Evolutionary conservation across 2,329 filamentous ascomycete species (phyloP), one percentile per base, ranked within the genome.

Genomic region (Aspergillus pseudoglaucus): DNA sequence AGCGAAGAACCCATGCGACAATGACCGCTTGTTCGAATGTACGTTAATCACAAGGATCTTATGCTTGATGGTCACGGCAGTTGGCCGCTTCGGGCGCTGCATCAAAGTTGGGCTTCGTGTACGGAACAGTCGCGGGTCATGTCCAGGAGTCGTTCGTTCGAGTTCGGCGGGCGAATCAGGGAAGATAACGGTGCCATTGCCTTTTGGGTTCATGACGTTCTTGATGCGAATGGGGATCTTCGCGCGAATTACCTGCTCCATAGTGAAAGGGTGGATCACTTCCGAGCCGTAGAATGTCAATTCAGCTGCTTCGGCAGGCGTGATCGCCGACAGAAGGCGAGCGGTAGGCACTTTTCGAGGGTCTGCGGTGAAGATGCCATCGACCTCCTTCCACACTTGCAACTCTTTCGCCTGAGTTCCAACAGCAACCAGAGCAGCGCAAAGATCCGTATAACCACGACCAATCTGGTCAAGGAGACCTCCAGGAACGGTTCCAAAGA

Each of bases 331-430:
- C 40, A 98, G 79, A n/a, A 98, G 77, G 42, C 86, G 80, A n/a
- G 93, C 94, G 1, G 91, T 97, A 3, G 91, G 90, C 35, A 94
- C 88, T 69, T 93, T 94, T 58, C 86, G 82, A 3, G 88, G 88
- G 62, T 96, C 91, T 4, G 84, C 83, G 1, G 83, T 87, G 70
- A 95, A 93, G 64, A 97, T 94, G 50, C 90, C 90, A 67, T 98
- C 93, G 6, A 98, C 93, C 67, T 98, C 93, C 74, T 98, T 98
- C 93, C 93, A 97, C 54, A 98, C 87, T 69, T 98, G 93, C 45
- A 98, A 78, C 68, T 98, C 93, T 46, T 85, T 75, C 1, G 93
- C 93, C 59, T 82, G 77, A n/a, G 94, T 75, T 3, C 90, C 91
- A 8, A 98, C 91, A 1, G 93, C 90, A 45, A 90, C 85, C 14